Percentiles rank a stretch among this genome's conserved stretches.
These are phyloP conservation scores for Gremmenia infestans DNA, from an alignment of 2,329 filamentous ascomycete genomes.

Conservation along the genomic window DNA sequence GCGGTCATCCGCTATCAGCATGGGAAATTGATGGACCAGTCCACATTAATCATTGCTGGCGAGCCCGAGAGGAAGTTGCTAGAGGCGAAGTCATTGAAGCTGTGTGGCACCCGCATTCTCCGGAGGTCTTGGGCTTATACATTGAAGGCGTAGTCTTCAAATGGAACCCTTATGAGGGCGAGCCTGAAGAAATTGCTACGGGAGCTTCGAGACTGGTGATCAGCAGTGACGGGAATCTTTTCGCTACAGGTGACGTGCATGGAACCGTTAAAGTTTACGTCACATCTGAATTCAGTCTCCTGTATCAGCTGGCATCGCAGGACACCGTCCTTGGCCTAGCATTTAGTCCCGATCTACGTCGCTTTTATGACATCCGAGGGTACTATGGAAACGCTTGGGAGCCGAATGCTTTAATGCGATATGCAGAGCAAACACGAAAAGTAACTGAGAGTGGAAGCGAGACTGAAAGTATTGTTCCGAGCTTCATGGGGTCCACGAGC, in stretches of 20 bases:
- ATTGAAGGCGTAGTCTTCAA: slow-evolving; percentile 34
- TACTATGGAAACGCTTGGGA: too few species aligned
- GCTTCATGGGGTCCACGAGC: not conserved
- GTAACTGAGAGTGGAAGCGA: not conserved
- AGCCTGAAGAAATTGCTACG: slow-evolving; percentile 19
- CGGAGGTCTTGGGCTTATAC: slow-evolving; percentile 32
- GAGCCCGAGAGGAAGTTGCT: slow-evolving; percentile 8
- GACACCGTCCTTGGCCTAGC: too few species aligned
- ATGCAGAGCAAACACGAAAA: slow-evolving; percentile 20
- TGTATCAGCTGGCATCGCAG: too few species aligned
- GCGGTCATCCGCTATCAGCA: slow-evolving; percentile 28
- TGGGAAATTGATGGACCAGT: slow-evolving; percentile 28
- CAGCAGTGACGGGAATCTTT: slow-evolving; percentile 2
- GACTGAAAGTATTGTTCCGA: slow-evolving; percentile 21
- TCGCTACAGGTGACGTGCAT: not conserved
- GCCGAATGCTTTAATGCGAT: too few species aligned
- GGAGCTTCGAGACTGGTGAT: not conserved
- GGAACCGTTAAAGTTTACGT: slow-evolving; percentile 4
- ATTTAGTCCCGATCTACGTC: too few species aligned
- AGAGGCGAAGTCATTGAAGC: slow-evolving; percentile 24
- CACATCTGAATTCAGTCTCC: slow-evolving; percentile 3
- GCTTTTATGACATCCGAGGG: too few species aligned
- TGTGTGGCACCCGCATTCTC: slow-evolving; percentile 28
- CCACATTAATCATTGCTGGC: slow-evolving; percentile 29
- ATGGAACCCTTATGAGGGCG: slow-evolving; percentile 31